Percentiles rank a stretch among this genome's conserved stretches.
Evolutionary conservation across 1,284 basidiomycete species (phyloP).

Genomic region (Neolentinus lepideus): DNA sequence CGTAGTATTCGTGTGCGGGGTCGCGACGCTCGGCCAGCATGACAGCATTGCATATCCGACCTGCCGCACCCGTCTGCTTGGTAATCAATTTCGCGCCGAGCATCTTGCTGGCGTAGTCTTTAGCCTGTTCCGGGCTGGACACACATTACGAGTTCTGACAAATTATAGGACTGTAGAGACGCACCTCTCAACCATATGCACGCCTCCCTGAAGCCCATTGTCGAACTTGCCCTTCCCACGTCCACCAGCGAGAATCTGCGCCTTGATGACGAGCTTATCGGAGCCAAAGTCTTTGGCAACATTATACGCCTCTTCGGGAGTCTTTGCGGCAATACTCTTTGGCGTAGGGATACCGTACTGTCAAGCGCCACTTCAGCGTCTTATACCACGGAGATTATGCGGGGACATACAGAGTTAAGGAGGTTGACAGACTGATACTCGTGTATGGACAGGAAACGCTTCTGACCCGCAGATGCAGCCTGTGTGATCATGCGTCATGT

Average conservation of each 20-base stretch:
- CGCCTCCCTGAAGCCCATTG: slow-evolving; percentile 95
- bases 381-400: neutral
- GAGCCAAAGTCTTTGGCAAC: slow-evolving; percentile 88
- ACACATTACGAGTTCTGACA: slow-evolving; percentile 6
- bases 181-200: slow-evolving; percentile 90
- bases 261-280: slow-evolving; percentile 88
- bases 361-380: neutral
- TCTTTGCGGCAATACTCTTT: slow-evolving; percentile 82
- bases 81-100: slow-evolving; percentile 95
- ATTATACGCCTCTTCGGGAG: slow-evolving; percentile 84
- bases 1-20: slow-evolving; percentile 97
- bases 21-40: slow-evolving; percentile 97
- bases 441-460: slow-evolving; percentile 94
- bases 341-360: slow-evolving; percentile 98
- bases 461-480: slow-evolving; percentile 74
- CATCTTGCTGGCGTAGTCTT: slow-evolving; percentile 89
- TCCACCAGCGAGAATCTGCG: slow-evolving; percentile 97
- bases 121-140: slow-evolving; percentile 79
- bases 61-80: slow-evolving; percentile 94
- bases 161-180: slow-evolving; percentile 18
- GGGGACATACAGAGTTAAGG: slow-evolving; percentile 71
- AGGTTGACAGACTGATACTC: slow-evolving; percentile 97
- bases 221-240: slow-evolving; percentile 98
- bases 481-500: slow-evolving; percentile 19
- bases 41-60: slow-evolving; percentile 94